Evolutionary conservation across 495 filamentous ascomycete species (phyloP), one percentile per base, ranked within the genome.

Genomic region (Acidomyces sp.): DNA sequence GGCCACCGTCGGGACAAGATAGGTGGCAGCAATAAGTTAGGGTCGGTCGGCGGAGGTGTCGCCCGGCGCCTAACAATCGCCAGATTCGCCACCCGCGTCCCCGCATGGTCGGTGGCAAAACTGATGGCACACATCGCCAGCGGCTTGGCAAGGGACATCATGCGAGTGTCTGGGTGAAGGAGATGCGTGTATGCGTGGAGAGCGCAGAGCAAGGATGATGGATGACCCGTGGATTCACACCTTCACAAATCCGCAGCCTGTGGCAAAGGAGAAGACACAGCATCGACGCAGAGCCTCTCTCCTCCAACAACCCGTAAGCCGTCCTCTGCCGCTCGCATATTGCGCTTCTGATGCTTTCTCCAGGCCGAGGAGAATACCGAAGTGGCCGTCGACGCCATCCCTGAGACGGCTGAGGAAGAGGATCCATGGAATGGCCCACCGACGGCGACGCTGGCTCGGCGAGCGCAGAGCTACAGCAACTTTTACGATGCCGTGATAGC

Each of bases 391-490:
- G 65, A 66, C 55, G 56, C 45, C 38, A 55, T 58, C 31, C 44
- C 31, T 17, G 65, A 69, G 21, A 45, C 70, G 2, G 58, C 61
- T 41, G 72, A 78, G 54, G 73, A 74, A 27, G 49, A 52, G 12
- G 62, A 69, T 30, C 55, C 62, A 44, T 43, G 51, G 33, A 63
- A 66, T 39, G 67, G 67, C 0, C 81, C 77, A 5, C 75, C 80
- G 5, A 59, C 70, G 52, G 73, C 79, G 13, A 78, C 72, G 1
- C 37, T 83, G 39, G 59, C 61, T 12, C 66, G 73, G 37, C 64
- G 83, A 48, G 76, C 80, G 31, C 82, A 83, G 52, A 86, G 81
- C 6, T 84, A 81, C 50, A 78, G 74, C 44, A 77, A 86, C 53
- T 77, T 85, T 48, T 77, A 77, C 55, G 62, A 75, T 55, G 70